A percentile compares a stretch with the other conserved stretches of the same genome.
Evolutionary conservation across 1,284 basidiomycete species (phyloP).

Genomic region (Pholiota adiposa): DNA sequence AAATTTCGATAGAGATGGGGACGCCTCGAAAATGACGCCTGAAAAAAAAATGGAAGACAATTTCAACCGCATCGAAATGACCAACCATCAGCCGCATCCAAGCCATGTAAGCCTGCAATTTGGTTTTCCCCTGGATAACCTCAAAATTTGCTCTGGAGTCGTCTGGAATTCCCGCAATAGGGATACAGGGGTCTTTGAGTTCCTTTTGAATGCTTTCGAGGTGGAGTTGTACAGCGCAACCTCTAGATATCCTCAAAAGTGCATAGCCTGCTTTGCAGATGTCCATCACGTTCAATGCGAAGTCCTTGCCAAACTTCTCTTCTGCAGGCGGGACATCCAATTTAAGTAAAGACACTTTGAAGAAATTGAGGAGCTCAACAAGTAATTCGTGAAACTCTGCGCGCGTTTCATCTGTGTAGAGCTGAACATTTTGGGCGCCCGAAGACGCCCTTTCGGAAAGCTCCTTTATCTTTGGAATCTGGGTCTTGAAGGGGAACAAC

Average conservation of each 20-base stretch:
- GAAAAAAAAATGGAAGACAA: background rate
- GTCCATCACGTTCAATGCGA: background rate
- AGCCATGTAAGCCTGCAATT: background rate
- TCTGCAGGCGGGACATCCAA: too few relatives aligned
- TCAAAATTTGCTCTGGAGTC: background rate
- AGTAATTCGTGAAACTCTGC: background rate
- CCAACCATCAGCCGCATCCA: conserved; percentile 7
- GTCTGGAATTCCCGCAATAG: background rate
- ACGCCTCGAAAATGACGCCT: background rate
- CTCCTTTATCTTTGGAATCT: background rate
- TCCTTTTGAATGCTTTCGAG: background rate
- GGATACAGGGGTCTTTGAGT: background rate
- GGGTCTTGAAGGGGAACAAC: background rate
- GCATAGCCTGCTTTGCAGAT: background rate
- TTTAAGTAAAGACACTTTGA: background rate
- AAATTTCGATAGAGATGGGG: background rate
- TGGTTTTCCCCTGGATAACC: background rate
- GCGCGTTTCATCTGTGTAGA: background rate
- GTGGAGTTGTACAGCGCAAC: conserved; percentile 1
- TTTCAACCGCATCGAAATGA: conserved; percentile 13
- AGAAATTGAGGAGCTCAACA: background rate
- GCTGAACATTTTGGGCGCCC: background rate
- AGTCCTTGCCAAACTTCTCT: background rate
- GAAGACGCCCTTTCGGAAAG: background rate
- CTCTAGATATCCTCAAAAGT: background rate